Base-by-base conservation (phyloP, 495 filamentous ascomycete species). In the Aspergillus nidulans region DNA sequence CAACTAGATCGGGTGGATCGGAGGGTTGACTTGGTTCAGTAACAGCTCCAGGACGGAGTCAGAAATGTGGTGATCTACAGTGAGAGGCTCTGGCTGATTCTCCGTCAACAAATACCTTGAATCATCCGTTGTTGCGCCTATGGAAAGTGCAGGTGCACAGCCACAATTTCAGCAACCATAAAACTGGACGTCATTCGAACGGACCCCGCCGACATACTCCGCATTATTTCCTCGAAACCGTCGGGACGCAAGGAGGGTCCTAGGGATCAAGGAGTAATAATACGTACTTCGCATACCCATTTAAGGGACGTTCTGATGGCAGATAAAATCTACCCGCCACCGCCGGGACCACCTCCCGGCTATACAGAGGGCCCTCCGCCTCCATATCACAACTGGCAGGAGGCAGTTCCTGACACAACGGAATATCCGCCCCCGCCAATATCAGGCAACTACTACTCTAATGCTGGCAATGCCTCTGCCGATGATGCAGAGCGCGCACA, bases 391-490 rank as follows among this genome's bases (percentile, higher is more conserved):
- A 88, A 91, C 74, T 95, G 90, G 91, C 77, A 87, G 61, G 77
- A 82, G 23, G 77, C 83, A 5, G 83, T 95, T 10, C 89, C 88
- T 3, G 91, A 96, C 67, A 94, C 81, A 23, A 72, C 89, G 1
- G 78, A 85, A 32, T 85, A 96, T 46, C 91, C 91, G 0, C 92
- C 92, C 1, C 90, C 92, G 0, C 91, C 92, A 2, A 71, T 78
- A 41, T 70, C 91, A 55, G 81, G 84, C 34, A 82, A 85, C 61
- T 80, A 86, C 42, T 65, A 59, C 38, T 92, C 89, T 16, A 81
- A 81, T 4, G 79, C 86, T 1, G 86, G 84, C 57, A 96, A 96
- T 73, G 87, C 92, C 5, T 82, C 82, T 13, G 72, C 71, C 30
- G 73, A 74, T 26, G 84, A 91, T 56, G 86, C 87, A 59, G 80